Conservation (phyloP, 1,284 basidiomycete species). For the Ganoderma multipileum region DNA sequence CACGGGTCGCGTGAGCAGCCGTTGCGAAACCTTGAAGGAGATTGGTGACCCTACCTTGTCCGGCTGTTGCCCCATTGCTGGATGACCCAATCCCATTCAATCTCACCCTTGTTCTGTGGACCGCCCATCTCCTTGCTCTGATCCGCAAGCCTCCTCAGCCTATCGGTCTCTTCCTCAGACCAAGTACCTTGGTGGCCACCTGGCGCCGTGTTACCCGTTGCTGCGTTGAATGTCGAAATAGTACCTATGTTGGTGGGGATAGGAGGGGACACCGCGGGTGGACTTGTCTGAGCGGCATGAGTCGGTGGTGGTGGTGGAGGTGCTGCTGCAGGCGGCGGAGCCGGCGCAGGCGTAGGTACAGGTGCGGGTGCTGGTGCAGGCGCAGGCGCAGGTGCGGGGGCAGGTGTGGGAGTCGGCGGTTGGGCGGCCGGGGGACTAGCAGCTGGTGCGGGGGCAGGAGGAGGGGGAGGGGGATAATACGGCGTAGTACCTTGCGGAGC, state of each 20-base stretch:
- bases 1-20: background rate
- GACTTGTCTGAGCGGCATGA: constrained; percentile 8
- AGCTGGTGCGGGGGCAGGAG: constrained; percentile 26
- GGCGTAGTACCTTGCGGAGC: constrained; percentile 39
- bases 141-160: constrained; percentile 69
- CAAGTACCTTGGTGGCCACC: constrained; percentile 72
- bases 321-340: constrained; percentile 23
- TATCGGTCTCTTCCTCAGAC: constrained; percentile 77
- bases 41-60: constrained; percentile 56
- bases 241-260: constrained; percentile 40
- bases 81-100: constrained; percentile 80
- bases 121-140: constrained; percentile 56
- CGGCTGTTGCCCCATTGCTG: constrained; percentile 73
- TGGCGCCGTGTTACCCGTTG: constrained; percentile 46
- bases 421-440: constrained; percentile 24
- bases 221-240: constrained; percentile 43
- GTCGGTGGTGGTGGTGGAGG: background rate
- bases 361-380: constrained; percentile 33
- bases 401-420: constrained; percentile 35
- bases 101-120: constrained; percentile 54
- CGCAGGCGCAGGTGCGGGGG: constrained; percentile 33
- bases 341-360: constrained; percentile 16
- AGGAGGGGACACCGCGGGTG: constrained; percentile 23
- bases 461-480: constrained; percentile 44
- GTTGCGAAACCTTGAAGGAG: background rate